These are phyloP conservation scores for Paramecium primaurelia DNA, from an alignment of 73 alveolate genomes.

Conservation along the genomic window DNA sequence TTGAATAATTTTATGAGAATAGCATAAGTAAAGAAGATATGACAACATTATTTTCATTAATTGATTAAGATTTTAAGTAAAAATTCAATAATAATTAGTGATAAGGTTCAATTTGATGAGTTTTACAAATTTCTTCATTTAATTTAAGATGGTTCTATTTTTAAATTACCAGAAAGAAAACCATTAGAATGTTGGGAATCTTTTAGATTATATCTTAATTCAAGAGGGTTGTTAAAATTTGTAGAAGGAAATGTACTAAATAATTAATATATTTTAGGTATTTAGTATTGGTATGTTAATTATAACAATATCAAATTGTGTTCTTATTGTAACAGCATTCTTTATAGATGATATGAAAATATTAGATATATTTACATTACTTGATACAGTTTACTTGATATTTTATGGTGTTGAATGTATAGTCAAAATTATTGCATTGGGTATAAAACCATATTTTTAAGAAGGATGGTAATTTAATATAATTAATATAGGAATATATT, in stretches of 20 bases:
- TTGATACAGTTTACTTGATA: background rate
- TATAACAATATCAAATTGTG: background rate
- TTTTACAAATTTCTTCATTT: background rate
- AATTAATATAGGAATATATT: constrained; percentile 33
- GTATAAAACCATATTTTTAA: background rate
- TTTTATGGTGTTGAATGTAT: background rate
- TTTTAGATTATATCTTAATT: background rate
- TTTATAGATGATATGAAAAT: background rate
- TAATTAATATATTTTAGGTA: background rate
- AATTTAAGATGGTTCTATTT: background rate
- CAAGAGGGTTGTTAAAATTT: background rate
- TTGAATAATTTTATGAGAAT: background rate
- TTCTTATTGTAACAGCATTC: background rate
- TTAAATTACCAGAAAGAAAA: background rate
- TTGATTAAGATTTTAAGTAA: constrained; percentile 41
- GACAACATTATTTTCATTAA: background rate
- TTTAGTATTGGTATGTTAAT: background rate
- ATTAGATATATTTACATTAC: background rate
- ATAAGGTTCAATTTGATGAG: constrained; percentile 39
- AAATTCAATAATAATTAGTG: background rate
- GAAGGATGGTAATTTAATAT: constrained; percentile 19
- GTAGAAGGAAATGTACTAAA: background rate
- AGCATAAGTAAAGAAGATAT: background rate
- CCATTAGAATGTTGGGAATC: background rate
- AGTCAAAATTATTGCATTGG: background rate